Base-by-base conservation (phyloP, 306 rosid genomes). In the Lithocarpus polystachyus region DNA sequence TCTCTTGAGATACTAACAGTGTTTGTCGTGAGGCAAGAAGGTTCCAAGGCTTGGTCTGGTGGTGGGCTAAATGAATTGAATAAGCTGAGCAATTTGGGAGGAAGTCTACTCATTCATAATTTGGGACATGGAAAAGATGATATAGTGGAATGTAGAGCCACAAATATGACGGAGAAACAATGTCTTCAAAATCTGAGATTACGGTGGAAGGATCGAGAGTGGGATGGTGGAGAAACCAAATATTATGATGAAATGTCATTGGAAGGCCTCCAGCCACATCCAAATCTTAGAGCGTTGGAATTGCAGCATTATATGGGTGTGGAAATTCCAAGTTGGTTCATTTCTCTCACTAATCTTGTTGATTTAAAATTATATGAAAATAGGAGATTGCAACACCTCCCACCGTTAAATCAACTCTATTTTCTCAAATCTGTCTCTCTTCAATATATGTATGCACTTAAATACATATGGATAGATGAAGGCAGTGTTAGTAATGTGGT, bases 1-100 rank as follows among this genome's bases (percentile, higher is more conserved):
- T 19, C 43, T 24, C 62, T 82, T 8, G 18, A 40, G 20, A 71
- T 81, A 5, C 29, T 82, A 68, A 28, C 85, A 1, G 22, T 1
- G 4, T 77, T 82, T n/a, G 75, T 61, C 23, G 65, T 37, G 5
- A 40, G 56, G 57, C 0, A 40, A 8, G 48, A 1, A 8, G 48
- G 48, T 8, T 7, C 0, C 2, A 6, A 6, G 43, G 43, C 2
- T 12, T 9, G 12, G 11, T 18, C 0, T 18, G 3, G 26, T 18
- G 24, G 29, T 15, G 77, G 68, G 5, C 64, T 72, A 31, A 11
- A 5, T 4, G 64, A 40, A n/a, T 78, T 82, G 6, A 6, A 9
- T 0, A 0, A 2, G 4, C 73, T 77, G 6, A 55, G 40, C 7
- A 14, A 72, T 1, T 18, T 82, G 56, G 56, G 17, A 52, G 56